Base-by-base conservation (phyloP, 1,284 basidiomycete species). In the Irpex lacteus region DNA sequence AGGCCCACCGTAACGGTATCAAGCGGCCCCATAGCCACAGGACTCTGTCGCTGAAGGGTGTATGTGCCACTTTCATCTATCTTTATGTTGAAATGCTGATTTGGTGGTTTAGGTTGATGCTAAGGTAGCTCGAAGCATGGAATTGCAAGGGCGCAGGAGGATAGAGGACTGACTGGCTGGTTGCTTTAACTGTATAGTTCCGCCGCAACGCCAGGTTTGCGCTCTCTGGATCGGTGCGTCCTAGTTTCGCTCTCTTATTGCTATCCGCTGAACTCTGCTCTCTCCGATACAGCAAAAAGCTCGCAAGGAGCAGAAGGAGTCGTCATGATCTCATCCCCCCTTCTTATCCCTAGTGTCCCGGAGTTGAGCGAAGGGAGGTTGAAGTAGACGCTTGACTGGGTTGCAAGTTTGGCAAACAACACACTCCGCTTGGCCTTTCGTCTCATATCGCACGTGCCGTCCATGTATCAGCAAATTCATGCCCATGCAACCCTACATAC, bases 1-100 rank as follows among this genome's bases (percentile, higher is more conserved):
- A 95, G 87, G 95, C 97, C 74, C 97, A 99, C 87, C 89, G 92
- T 70, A 99, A 99, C 85, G 97, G 95, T 77, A 96, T 97, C 84
- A 94, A 91, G 82, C 88, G 83, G 78, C 90, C 92, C 64, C 81
- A 85, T 79, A 86, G 87, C 69, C 84, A 88, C 79, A 81, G 90
- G 76, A 90, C 93, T 75, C 87, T 91, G 69, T 96, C 94, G 64
- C 77, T 95, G 83, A 95, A 90, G 83, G 96, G 96, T 86, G 97
- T 95, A 84, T 70, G 91, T 90, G 5, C 37, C 9, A 47, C 11
- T n/a, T 54, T 26, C 50, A 9, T n/a, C 50, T 53, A 18, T 19
- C 6, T 19, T 26, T 6, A 26, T 65, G 57, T 58, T 64, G 15
- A 70, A 53, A 66, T 37, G 64, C 36, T 69, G 15, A 34, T 63